Conservation (phyloP, 768 basidiomycete species). For the Tylopilus balloui region DNA sequence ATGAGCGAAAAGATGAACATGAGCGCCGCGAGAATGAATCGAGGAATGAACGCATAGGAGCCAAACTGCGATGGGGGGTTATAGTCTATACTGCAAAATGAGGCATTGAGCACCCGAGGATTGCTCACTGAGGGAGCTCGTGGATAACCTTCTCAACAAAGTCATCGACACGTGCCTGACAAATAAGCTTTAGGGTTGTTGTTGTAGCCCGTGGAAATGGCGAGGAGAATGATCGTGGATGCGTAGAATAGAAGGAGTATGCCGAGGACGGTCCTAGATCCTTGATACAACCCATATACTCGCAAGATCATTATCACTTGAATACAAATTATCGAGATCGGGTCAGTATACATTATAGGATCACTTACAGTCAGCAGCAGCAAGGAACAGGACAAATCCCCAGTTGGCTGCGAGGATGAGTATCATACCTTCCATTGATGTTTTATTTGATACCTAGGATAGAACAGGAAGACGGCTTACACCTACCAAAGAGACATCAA, state of each 20-base stretch:
- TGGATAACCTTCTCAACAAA: neutral
- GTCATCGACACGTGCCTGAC: neutral
- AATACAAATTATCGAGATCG: neutral
- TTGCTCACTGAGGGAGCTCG: neutral
- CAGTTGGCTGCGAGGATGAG: neutral
- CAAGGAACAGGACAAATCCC: neutral
- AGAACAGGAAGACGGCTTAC: neutral
- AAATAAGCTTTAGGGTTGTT: neutral
- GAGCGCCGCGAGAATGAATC: neutral
- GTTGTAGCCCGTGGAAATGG: neutral
- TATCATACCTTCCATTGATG: neutral
- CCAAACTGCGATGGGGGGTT: neutral
- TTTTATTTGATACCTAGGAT: neutral
- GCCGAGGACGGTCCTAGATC: neutral
- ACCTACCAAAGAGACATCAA: neutral
- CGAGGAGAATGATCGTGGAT: neutral
- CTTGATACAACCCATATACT: neutral
- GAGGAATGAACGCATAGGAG: neutral
- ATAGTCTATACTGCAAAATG: neutral
- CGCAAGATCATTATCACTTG: conserved; percentile 1
- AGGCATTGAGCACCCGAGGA: neutral
- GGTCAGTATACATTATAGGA: neutral
- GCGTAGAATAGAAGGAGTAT: neutral
- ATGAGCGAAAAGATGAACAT: neutral
- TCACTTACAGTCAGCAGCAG: conserved; percentile 2